Evolutionary conservation across 2,329 filamentous ascomycete species (phyloP), one percentile per base, ranked within the genome.

Genomic region (Colletotrichum eleusines): DNA sequence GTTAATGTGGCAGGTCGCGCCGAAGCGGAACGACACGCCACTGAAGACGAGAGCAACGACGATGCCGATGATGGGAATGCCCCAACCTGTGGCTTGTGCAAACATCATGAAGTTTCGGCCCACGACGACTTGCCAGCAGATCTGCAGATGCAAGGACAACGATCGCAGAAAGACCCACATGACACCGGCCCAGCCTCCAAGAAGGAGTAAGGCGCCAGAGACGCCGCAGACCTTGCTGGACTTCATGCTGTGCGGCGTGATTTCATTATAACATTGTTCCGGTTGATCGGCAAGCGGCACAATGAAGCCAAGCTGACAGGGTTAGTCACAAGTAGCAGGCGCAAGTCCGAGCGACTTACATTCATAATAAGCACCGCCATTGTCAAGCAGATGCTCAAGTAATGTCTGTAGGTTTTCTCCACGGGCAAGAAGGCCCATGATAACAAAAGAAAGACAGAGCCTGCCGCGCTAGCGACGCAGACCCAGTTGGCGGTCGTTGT

Each of bases 121-220:
- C 5, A 97, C 93, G 9, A 95, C 90, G 42, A 97, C 87, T 80
- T 98, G 94, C 96, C 96, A 99, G 84, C 95, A 98, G 74, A 99
- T 98, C 81, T 98, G 96, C 33, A 99, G 89, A 81, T 99, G 96
- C 76, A 99, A 91, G 5, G 94, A 97, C 42, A 98, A 83, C 0
- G 95, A 93, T 73, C 96, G 90, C 71, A 98, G 87, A 79, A 98
- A 97, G 73, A 95, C 90, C 95, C 96, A 99, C 80, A 97, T 90
- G 40, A 94, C 89, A 55, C 91, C 93, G 38, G 90, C 88, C 87
- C 95, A 93, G 53, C 95, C 96, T 63, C 96, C 96, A 38, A 95
- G 88, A 61, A 98, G 87, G 61, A 99, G 84, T 74, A 98, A 91
- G 1, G 94, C 88, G 12, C 96, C 96, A 0, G 95, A 97, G 71